Percentiles rank a stretch among this genome's conserved stretches.
These are phyloP conservation scores for Smithsoniella earleae DNA, from an alignment of 163 green algal species.

Conservation along the genomic window DNA sequence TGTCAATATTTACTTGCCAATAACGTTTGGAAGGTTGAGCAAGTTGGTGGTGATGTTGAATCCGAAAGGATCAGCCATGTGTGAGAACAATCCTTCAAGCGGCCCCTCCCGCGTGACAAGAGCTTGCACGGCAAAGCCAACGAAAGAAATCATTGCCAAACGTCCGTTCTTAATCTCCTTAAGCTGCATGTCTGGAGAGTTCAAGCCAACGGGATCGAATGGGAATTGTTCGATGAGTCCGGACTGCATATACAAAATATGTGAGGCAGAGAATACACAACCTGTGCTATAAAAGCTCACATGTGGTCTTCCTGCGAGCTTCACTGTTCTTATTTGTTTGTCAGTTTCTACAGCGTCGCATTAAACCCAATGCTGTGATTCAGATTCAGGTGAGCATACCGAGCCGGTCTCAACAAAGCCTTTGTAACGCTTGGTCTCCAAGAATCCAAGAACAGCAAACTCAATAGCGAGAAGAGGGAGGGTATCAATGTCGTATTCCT, in stretches of 20 bases:
- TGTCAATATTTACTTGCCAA: constrained; percentile 31
- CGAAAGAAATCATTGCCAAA: constrained; percentile 87
- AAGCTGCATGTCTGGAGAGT: constrained; percentile 61
- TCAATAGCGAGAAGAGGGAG: constrained; percentile 46
- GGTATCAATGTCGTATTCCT: constrained; percentile 52
- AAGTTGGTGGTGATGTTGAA: constrained; percentile 63
- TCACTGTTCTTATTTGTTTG: neutral
- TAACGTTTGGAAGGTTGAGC: constrained; percentile 46
- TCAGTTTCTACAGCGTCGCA: no score
- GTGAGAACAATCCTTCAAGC: constrained; percentile 41
- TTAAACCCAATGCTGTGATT: no score
- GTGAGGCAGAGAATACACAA: neutral
- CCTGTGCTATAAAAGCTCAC: no score
- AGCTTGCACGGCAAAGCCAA: constrained; percentile 66
- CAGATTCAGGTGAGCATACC: no score
- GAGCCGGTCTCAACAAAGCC: constrained; percentile 67
- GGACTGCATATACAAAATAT: constrained; percentile 46
- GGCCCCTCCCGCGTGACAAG: constrained; percentile 51
- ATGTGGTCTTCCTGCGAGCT: neutral
- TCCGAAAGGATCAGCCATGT: constrained; percentile 48
- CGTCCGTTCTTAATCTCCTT: constrained; percentile 99
- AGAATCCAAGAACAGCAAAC: constrained; percentile 56
- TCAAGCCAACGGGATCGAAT: constrained; percentile 74
- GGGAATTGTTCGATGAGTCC: constrained; percentile 71
- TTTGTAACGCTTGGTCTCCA: constrained; percentile 72